A percentile compares a stretch with the other conserved stretches of the same genome.
These are phyloP conservation scores for Scutellaria galericulata DNA, from an alignment of 257 asterid species.

Conservation along the genomic window DNA sequence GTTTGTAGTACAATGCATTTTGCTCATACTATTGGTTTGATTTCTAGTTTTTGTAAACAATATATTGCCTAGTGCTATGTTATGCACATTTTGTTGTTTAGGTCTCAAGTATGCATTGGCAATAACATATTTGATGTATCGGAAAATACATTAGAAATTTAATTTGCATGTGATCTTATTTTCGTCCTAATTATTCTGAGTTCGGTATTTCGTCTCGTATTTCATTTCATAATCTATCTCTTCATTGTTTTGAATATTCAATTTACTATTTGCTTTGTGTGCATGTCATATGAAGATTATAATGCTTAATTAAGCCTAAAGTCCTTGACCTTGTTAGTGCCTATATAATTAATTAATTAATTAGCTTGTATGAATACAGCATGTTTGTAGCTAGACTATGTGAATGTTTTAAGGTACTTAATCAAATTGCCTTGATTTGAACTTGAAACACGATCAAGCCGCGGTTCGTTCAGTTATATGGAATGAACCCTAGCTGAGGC, in stretches of 20 bases:
- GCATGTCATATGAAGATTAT: not conserved
- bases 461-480: too few relatives aligned
- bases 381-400: too few relatives aligned
- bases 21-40: slow-evolving; percentile 17
- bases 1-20: slow-evolving; percentile 22
- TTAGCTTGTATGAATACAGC: too few relatives aligned
- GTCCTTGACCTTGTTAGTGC: not conserved
- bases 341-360: not conserved
- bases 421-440: too few relatives aligned
- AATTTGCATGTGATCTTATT: not conserved
- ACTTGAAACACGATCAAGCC: too few relatives aligned
- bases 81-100: slow-evolving; percentile 28
- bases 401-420: too few relatives aligned
- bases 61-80: too few relatives aligned
- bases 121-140: slow-evolving; percentile 13
- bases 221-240: too few relatives aligned
- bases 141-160: not conserved
- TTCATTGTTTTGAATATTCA: too few relatives aligned
- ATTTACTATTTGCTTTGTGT: not conserved
- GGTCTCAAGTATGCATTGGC: not conserved
- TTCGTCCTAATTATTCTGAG: too few relatives aligned
- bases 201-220: too few relatives aligned
- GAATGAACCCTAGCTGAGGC: too few relatives aligned
- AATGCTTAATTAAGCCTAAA: not conserved
- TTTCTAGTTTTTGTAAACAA: not conserved